Evolutionary conservation across 2,329 filamentous ascomycete genomes (phyloP), one percentile per base, ranked within the genome.

Genomic region (Rugonectria rugulosa): DNA sequence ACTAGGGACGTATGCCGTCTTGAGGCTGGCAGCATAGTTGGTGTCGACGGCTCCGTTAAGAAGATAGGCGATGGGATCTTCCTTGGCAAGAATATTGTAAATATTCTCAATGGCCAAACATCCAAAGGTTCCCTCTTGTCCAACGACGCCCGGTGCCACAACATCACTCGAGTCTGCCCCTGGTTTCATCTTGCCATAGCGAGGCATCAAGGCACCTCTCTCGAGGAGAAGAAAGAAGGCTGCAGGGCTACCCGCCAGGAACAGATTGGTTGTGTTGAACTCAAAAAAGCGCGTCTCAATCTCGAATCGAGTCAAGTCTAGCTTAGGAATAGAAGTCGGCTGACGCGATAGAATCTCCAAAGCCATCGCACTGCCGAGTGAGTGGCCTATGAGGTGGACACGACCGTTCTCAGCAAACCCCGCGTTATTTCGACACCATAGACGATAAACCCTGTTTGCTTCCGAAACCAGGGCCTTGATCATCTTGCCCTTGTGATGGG

Each of bases 401-500:
- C 91, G 88, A 6, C 95, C 95, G 56, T 85, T 81, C 17, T 90
- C 80, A 9, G 88, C 79, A 68, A 99, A 99, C 0, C 88, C 90
- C 0, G 92, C 90, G 60, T 99, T 98, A 70, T 98, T 97, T 41
- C 84, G 83, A 69, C 93, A 97, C 95, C 95, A 99, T 2, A 98
- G 81, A 15, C 90, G 86, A 71, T 97, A 98, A n/a, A 99, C 91
- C 5, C 94, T 86, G 68, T 99, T 99, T 7, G 95, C 94, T 76
- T 99, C 95, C 55, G 83, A 84, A 34, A 96, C 88, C 42, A 97
- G 87, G 1, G 95, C 93, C 37, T 88, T 83, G 45, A 97, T 90
- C 93, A 99, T 98, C 73, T 92, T 97, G 4, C 88, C 85, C 68
- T 98, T 97, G 75, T 98, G 94, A 56, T 96, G 90, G 0, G 94